phyloP scores from a whole-genome alignment of 257 asterid genomes.

The Rauvolfia tetraphylla region DNA sequence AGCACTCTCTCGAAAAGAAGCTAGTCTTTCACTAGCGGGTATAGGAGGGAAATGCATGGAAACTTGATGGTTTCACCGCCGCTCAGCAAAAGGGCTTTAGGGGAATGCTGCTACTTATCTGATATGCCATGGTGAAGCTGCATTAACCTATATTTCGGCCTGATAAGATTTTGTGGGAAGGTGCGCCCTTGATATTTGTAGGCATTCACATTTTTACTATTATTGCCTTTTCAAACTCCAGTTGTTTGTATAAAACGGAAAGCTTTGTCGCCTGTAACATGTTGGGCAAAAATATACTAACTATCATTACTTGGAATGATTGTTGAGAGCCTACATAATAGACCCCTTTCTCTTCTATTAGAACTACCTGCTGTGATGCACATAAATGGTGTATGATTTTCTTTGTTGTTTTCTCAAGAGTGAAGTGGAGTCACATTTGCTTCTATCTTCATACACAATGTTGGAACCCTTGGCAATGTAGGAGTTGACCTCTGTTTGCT shows the following conservation, averaged over 20 bases:
- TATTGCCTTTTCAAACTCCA: background rate
- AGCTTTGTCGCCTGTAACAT: background rate
- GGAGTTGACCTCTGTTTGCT: background rate
- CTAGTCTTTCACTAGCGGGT: background rate
- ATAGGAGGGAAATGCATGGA: background rate
- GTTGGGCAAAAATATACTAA: background rate
- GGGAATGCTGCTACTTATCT: background rate
- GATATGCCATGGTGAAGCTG: background rate
- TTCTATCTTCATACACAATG: background rate
- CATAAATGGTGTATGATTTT: background rate
- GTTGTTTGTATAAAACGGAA: background rate
- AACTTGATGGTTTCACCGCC: background rate
- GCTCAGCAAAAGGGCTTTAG: background rate
- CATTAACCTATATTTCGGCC: background rate
- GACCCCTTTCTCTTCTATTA: background rate
- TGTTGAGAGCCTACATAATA: background rate
- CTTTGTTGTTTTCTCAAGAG: background rate
- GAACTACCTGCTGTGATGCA: background rate
- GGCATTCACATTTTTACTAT: background rate
- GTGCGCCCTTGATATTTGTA: background rate
- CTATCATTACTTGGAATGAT: background rate
- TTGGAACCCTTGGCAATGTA: background rate
- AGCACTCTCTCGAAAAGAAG: background rate
- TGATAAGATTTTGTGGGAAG: background rate
- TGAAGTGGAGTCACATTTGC: background rate